These are phyloP conservation scores for Macrophomina tecta DNA, from an alignment of 2,329 filamentous ascomycete species.

Conservation along the genomic window DNA sequence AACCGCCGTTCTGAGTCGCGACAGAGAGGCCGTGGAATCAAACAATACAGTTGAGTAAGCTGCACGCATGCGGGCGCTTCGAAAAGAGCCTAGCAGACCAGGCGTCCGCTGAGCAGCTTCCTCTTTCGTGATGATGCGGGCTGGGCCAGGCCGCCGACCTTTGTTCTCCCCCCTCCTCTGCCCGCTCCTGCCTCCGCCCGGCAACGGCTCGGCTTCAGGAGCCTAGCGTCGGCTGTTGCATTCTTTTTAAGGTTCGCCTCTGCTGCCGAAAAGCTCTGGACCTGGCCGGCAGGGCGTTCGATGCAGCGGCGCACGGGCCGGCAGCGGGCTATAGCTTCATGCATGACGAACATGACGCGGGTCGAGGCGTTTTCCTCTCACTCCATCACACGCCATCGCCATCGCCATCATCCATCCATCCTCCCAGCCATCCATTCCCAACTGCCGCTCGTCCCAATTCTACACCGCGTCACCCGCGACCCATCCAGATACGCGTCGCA, in stretches of 20 bases:
- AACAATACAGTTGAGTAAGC: neutral
- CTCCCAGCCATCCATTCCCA: neutral
- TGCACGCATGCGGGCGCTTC: conserved; percentile 2
- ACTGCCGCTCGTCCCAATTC: neutral
- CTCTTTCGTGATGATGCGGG: neutral
- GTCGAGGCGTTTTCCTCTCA: neutral
- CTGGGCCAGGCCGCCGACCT: no score
- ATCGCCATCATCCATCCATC: neutral
- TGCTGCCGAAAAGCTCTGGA: neutral
- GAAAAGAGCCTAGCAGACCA: neutral
- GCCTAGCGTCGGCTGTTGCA: conserved; percentile 16
- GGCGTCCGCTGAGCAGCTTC: conserved; percentile 13
- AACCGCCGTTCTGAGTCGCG: neutral
- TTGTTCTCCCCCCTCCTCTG: neutral
- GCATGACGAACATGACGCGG: neutral
- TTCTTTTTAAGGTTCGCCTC: neutral
- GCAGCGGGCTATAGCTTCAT: neutral
- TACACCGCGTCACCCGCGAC: neutral
- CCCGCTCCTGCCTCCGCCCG: neutral
- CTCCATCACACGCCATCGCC: neutral
- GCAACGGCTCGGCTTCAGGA: neutral
- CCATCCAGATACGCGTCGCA: neutral
- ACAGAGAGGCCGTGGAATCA: neutral
- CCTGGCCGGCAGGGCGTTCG: neutral
- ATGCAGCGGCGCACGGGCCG: neutral